phyloP scores from a whole-genome alignment of 768 basidiomycete species.

The Amanita rubescens region DNA sequence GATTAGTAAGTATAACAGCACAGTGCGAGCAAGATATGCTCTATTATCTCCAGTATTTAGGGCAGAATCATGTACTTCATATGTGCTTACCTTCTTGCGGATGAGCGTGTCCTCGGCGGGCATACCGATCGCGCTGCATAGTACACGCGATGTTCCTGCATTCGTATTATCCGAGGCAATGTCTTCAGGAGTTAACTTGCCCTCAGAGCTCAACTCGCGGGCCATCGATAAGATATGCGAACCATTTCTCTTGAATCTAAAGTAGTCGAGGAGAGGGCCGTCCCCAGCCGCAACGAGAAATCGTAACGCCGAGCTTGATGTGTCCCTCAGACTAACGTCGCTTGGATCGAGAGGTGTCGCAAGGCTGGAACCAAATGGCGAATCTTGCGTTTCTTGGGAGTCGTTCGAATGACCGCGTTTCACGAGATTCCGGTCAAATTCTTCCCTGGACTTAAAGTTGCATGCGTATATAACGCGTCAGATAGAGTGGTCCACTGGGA shows the following conservation, averaged over 20 bases:
- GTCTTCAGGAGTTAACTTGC: not conserved
- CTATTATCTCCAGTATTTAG: not conserved
- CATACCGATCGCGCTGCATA: no score
- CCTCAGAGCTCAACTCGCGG: not conserved
- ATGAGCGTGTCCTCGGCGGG: no score
- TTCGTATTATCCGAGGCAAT: not conserved
- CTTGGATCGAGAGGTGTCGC: slow-evolving; percentile 31
- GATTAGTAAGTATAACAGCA: no score
- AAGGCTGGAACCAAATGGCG: slow-evolving; percentile 30
- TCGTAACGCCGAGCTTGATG: slow-evolving; percentile 3
- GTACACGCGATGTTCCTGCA: not conserved
- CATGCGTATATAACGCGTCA: no score
- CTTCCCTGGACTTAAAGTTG: not conserved
- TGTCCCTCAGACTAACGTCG: no score
- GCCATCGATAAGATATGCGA: not conserved
- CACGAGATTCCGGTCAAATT: not conserved
- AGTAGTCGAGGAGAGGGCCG: slow-evolving; percentile 1
- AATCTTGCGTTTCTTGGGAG: no score
- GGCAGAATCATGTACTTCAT: not conserved
- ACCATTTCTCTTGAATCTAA: no score
- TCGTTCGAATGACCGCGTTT: slow-evolving; percentile 17
- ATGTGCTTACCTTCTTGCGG: not conserved
- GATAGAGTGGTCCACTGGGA: slow-evolving; percentile 24
- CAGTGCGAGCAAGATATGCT: no score
- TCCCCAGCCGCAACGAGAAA: not conserved